phyloP scores from a whole-genome alignment of 331 rosid genomes.

The Cucumis variabilis region DNA sequence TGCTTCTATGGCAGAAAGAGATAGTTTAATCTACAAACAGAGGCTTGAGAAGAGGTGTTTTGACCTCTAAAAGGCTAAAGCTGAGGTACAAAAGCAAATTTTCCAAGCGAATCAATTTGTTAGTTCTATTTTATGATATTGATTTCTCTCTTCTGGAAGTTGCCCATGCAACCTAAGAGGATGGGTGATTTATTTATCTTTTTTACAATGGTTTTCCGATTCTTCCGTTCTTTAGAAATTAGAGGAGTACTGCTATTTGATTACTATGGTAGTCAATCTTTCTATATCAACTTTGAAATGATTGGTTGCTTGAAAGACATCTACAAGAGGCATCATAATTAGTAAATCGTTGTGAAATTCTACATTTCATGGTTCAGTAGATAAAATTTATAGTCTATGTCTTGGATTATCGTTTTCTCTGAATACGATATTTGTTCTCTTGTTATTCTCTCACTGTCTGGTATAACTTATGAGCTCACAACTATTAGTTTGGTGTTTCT shows the following conservation, averaged over 20 bases:
- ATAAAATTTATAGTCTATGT: not conserved
- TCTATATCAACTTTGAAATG: not conserved
- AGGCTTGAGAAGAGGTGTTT: constrained; percentile 66
- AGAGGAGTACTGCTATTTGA: not conserved
- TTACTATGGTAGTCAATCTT: not conserved
- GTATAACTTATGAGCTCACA: not conserved
- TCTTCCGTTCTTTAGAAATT: constrained; percentile 22
- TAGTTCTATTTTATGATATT: constrained; percentile 30
- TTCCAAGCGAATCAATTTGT: constrained; percentile 24
- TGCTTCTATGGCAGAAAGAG: constrained; percentile 56
- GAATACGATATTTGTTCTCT: constrained; percentile 7
- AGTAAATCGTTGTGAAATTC: not conserved
- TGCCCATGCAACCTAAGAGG: not conserved
- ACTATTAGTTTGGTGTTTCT: constrained; percentile 29
- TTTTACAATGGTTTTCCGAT: not conserved
- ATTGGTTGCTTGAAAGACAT: constrained; percentile 11
- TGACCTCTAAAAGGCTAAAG: constrained; percentile 85
- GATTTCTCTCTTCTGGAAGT: not conserved
- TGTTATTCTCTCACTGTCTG: constrained; percentile 22
- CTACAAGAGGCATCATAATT: constrained; percentile 6
- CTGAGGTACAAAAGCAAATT: constrained; percentile 61
- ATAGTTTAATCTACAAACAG: constrained; percentile 63
- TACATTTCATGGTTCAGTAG: not conserved
- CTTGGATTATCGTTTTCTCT: not conserved
- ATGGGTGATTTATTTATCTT: not conserved